Base-by-base conservation (phyloP, 192 early-diverging fungal species). In the Lobulomyces angularis region DNA sequence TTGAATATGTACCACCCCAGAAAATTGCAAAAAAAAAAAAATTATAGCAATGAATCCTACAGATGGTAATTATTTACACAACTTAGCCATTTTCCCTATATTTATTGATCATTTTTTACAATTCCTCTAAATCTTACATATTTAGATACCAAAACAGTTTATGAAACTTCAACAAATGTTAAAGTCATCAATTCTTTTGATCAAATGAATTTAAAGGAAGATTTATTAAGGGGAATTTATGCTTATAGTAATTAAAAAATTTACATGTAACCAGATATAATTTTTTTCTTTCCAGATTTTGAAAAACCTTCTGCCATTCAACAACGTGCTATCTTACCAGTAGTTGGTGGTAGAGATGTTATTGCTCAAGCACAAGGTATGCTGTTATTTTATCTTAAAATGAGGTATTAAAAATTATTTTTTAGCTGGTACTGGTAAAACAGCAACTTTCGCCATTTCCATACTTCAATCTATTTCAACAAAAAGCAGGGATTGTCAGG, bases 401-500 rank as follows among this genome's bases (percentile, higher is more conserved):
- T n/a, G n/a, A n/a, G n/a, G n/a, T n/a, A n/a, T n/a, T n/a, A n/a
- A n/a, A n/a, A n/a, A n/a, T n/a, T n/a, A n/a, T n/a, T n/a, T n/a
- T n/a, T n/a, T n/a, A n/a, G 94, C 93, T 27, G 93, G 93, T 52
- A 97, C 93, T 43, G 93, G 93, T 62, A 97, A 97, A 59, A 97
- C 93, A 0, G 93, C 89, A 27, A 94, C 93, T 0, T 90, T 97
- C 64, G 88, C 86, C 1, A 97, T 97, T 45, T 85, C 87, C 8
- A 83, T 82, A 28, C 67, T 97, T 25, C 90, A 97, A 58, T 63
- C 65, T 11, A 91, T 97, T 54, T 86, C 90, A 43, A 91, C 89
- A 8, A 69, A 77, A 8, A 46, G 82, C 11, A 71, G 86, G 42
- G 90, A 95, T 50, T 87, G 83, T 0, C 93, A 97, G 55, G 90